Conservation (phyloP, 108 stramenopile genomes). For the Skeletonema costatum region DNA sequence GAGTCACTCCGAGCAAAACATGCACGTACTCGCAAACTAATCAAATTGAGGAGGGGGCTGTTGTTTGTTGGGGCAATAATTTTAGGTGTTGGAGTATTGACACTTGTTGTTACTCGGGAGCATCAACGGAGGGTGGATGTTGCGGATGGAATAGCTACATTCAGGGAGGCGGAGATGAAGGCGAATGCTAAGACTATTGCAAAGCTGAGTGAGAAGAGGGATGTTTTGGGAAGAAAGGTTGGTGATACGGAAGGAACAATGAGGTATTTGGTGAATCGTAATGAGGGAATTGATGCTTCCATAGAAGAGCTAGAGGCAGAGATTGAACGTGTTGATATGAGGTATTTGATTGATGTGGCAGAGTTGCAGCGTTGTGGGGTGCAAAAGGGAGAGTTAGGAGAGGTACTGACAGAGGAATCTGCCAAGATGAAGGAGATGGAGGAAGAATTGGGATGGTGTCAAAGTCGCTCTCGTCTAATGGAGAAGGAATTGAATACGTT, state of each 20-base stretch:
- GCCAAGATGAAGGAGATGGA: background rate
- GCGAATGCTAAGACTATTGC: slow-evolving; percentile 11
- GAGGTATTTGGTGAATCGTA: slow-evolving; percentile 18
- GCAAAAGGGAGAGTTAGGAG: slow-evolving; percentile 1
- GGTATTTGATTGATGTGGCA: slow-evolving; percentile 22
- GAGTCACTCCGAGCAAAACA: slow-evolving; percentile 10
- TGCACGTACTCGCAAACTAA: background rate
- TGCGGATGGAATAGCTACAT: background rate
- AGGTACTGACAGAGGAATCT: background rate
- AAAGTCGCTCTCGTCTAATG: slow-evolving; percentile 2
- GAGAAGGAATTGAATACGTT: background rate
- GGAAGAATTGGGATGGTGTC: slow-evolving; percentile 14
- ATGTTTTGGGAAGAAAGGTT: slow-evolving; percentile 10
- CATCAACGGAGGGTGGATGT: slow-evolving; percentile 8
- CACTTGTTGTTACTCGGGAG: background rate
- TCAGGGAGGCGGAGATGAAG: slow-evolving; percentile 15
- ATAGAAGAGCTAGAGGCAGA: background rate
- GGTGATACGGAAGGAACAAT: slow-evolving; percentile 7
- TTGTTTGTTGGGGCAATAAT: background rate
- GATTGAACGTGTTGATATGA: slow-evolving; percentile 21
- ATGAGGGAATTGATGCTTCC: background rate
- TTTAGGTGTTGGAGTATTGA: background rate
- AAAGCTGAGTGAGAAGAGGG: background rate
- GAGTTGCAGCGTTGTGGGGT: slow-evolving; percentile 18
- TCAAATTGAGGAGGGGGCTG: background rate